These are phyloP conservation scores for Ceratocystis destructans DNA, from an alignment of 2,329 filamentous ascomycete genomes.

Conservation along the genomic window DNA sequence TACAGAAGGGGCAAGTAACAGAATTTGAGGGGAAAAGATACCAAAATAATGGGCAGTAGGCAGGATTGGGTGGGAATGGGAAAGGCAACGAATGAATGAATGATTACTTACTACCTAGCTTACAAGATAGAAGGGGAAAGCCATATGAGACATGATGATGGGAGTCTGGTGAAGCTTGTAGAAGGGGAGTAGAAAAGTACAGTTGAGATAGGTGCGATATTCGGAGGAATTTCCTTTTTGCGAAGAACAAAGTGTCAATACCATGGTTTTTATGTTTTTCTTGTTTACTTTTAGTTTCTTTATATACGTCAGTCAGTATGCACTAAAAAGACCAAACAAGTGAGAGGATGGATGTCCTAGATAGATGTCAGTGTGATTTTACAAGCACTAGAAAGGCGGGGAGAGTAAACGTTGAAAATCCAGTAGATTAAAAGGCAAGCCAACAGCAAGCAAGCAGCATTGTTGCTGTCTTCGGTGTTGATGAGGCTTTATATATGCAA, in stretches of 20 bases:
- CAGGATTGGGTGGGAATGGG: slow-evolving; percentile 9
- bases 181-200: background rate
- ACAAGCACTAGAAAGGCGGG: too few relatives aligned
- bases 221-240: slow-evolving; percentile 9
- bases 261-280: slow-evolving; percentile 9
- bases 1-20: slow-evolving; percentile 8
- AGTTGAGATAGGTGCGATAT: background rate
- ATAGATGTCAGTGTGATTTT: too few relatives aligned
- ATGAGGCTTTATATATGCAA: too few relatives aligned
- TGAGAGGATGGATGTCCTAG: background rate
- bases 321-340: background rate
- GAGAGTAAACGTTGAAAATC: too few relatives aligned
- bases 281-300: background rate
- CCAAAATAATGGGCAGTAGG: slow-evolving; percentile 14
- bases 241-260: slow-evolving; percentile 12
- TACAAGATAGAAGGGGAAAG: slow-evolving; percentile 13
- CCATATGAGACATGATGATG: background rate
- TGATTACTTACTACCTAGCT: slow-evolving; percentile 16
- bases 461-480: too few relatives aligned
- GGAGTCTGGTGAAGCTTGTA: background rate
- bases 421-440: too few relatives aligned
- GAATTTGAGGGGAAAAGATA: slow-evolving; percentile 5
- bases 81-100: slow-evolving; percentile 17
- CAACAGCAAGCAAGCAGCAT: too few relatives aligned
- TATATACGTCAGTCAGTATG: too few relatives aligned